Percentiles rank a stretch among this genome's conserved stretches.
Conservation (phyloP, 179 eudicot genomes). For the Silene coronaria region DNA sequence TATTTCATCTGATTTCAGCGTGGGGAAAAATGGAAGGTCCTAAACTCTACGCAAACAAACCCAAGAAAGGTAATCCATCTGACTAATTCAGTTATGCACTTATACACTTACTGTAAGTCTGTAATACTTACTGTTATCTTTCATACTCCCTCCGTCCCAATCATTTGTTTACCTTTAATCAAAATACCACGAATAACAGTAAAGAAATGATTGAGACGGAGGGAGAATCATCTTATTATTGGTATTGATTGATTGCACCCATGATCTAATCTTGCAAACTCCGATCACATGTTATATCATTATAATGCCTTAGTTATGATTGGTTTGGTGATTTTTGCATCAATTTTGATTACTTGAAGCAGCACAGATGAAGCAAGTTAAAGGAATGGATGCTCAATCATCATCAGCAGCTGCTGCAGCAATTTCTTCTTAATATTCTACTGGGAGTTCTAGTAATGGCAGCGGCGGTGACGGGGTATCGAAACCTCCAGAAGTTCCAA, state of each 20-base stretch:
- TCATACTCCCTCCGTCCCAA: too few relatives aligned
- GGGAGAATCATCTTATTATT: background rate
- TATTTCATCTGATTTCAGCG: too few relatives aligned
- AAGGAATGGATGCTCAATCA: too few relatives aligned
- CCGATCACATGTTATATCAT: background rate
- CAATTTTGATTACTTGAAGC: slow-evolving; percentile 18
- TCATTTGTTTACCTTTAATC: too few relatives aligned
- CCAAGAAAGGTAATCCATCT: slow-evolving; percentile 54
- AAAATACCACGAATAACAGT: too few relatives aligned
- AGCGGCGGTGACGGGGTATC: slow-evolving; percentile 21
- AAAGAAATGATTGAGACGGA: too few relatives aligned
- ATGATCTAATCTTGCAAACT: slow-evolving; percentile 16
- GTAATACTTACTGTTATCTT: too few relatives aligned
- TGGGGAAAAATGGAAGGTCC: slow-evolving; percentile 42
- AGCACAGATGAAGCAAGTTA: slow-evolving; percentile 62
- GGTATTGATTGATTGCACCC: slow-evolving; percentile 19
- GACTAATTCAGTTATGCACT: too few relatives aligned
- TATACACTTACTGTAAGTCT: too few relatives aligned
- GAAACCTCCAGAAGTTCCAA: slow-evolving; percentile 49
- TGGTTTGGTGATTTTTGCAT: background rate
- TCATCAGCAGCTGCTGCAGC: slow-evolving; percentile 28
- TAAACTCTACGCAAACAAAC: slow-evolving; percentile 58
- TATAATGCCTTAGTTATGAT: too few relatives aligned
- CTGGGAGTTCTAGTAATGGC: slow-evolving; percentile 15
- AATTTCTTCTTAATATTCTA: slow-evolving; percentile 17